phyloP scores from a whole-genome alignment of 108 stramenopile genomes.

The Nitzschia sp. region DNA sequence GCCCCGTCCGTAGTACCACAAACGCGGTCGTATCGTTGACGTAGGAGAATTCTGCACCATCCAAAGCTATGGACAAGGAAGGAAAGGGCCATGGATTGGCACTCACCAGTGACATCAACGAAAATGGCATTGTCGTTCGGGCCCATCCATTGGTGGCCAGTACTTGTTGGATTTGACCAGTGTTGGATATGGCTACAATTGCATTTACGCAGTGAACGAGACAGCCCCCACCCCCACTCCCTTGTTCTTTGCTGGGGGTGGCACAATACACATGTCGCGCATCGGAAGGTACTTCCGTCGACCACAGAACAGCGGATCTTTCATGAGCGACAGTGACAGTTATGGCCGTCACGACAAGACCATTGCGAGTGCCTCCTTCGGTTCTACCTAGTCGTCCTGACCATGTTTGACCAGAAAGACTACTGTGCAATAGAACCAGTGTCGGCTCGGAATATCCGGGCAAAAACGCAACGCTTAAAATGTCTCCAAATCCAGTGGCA shows the following conservation, averaged over 20 bases:
- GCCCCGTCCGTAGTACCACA: constrained; percentile 63
- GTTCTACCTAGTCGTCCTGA: constrained; percentile 70
- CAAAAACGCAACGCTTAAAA: constrained; percentile 60
- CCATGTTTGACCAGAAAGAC: constrained; percentile 57
- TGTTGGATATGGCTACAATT: constrained; percentile 57
- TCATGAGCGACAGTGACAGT: constrained; percentile 70
- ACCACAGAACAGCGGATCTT: constrained; percentile 82
- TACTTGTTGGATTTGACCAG: constrained; percentile 65
- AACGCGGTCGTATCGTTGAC: constrained; percentile 57
- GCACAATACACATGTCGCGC: constrained; percentile 44
- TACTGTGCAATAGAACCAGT: constrained; percentile 72
- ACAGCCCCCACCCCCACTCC: constrained; percentile 33
- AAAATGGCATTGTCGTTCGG: constrained; percentile 51
- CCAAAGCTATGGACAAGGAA: constrained; percentile 65
- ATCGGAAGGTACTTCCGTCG: constrained; percentile 75
- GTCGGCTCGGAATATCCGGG: constrained; percentile 82
- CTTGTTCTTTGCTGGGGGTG: background rate
- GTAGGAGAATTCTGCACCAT: constrained; percentile 62
- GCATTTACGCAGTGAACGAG: constrained; percentile 75
- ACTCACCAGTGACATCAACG: constrained; percentile 29
- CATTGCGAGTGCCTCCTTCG: constrained; percentile 57
- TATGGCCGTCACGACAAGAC: constrained; percentile 70
- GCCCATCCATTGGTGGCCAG: constrained; percentile 86
- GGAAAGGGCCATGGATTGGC: constrained; percentile 80
- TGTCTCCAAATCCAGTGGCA: constrained; percentile 83